phyloP scores from a whole-genome alignment of 2,329 filamentous ascomycete genomes.

The Colletotrichum eleusines region DNA sequence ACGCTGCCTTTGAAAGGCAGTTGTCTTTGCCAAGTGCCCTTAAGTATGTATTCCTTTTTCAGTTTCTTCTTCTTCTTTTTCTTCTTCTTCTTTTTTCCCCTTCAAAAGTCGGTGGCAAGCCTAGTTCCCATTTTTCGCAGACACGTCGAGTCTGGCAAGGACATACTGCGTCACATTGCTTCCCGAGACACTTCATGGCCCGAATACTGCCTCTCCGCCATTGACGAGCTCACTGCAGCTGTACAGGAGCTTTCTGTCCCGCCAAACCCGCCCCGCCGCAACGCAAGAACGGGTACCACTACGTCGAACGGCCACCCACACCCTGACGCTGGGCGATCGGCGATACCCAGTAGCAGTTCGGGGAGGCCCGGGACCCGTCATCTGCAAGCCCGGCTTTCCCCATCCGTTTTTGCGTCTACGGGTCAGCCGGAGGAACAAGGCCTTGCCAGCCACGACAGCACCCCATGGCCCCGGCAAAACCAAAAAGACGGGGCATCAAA shows the following conservation, averaged over 20 bases:
- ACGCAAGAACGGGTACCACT: background rate
- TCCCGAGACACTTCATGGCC: conserved; percentile 50
- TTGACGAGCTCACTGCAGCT: conserved; percentile 49
- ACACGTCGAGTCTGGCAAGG: conserved; percentile 48
- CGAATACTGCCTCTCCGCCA: conserved; percentile 50
- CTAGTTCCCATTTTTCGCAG: conserved; percentile 38
- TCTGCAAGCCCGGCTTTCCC: conserved; percentile 21
- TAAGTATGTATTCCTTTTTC: conserved; percentile 50
- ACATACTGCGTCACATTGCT: conserved; percentile 47
- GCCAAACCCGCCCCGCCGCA: background rate
- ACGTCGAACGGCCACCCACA: background rate
- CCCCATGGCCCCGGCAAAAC: conserved; percentile 15
- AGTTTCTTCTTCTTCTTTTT: too few relatives aligned
- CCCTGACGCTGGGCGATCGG: background rate
- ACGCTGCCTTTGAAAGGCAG: conserved; percentile 61
- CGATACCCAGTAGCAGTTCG: background rate
- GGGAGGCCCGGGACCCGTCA: background rate
- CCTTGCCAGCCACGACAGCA: background rate
- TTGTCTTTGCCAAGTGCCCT: conserved; percentile 53
- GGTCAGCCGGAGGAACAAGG: conserved; percentile 19
- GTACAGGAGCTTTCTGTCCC: conserved; percentile 46
- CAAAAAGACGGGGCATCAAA: background rate
- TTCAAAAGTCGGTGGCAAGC: background rate
- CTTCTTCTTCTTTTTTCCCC: too few relatives aligned
- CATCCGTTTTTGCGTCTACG: conserved; percentile 11